Percentiles rank a stretch among this genome's conserved stretches.
Evolutionary conservation across 805 yeast genomes (phyloP).

Genomic region (Wickerhamiella australiensis): DNA sequence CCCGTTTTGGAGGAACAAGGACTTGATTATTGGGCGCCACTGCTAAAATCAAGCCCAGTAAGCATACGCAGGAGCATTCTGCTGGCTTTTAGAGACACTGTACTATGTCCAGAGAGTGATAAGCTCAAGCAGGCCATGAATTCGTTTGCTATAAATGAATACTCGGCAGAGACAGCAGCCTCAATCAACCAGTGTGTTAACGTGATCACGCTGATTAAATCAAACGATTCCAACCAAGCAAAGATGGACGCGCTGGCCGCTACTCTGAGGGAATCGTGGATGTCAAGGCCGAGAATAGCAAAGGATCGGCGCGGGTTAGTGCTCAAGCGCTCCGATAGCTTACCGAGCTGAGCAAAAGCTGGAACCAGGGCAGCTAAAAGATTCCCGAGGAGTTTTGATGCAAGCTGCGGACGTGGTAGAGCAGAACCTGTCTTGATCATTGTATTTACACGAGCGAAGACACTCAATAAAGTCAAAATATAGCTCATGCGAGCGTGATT

Average conservation of each 20-base stretch:
- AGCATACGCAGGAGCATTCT: slow-evolving; percentile 26
- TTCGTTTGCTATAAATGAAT: slow-evolving; percentile 14
- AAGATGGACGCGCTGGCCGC: slow-evolving; percentile 42
- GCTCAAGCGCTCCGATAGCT: slow-evolving; percentile 9
- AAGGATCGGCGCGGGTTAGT: slow-evolving; percentile 26
- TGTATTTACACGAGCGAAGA: too few relatives aligned
- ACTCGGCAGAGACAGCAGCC: slow-evolving; percentile 19
- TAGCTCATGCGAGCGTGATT: too few relatives aligned
- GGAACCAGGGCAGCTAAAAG: too few relatives aligned
- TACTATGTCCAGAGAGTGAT: slow-evolving; percentile 26
- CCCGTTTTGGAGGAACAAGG: slow-evolving; percentile 31
- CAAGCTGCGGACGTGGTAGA: not conserved
- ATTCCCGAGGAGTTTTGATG: too few relatives aligned
- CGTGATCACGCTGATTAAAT: slow-evolving; percentile 40
- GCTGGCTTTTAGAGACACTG: slow-evolving; percentile 28
- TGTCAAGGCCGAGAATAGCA: slow-evolving; percentile 22
- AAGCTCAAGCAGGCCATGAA: slow-evolving; percentile 20
- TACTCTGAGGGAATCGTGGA: slow-evolving; percentile 23
- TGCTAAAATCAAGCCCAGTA: slow-evolving; percentile 17
- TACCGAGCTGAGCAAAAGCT: not conserved
- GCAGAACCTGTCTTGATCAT: not conserved
- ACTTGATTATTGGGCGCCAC: slow-evolving; percentile 28
- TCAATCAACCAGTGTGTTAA: slow-evolving; percentile 52
- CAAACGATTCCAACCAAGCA: slow-evolving; percentile 44
- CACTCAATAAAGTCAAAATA: too few relatives aligned